Evolutionary conservation across 345 rosid genomes (phyloP), one percentile per base, ranked within the genome.

Genomic region (Garcia nutans): DNA sequence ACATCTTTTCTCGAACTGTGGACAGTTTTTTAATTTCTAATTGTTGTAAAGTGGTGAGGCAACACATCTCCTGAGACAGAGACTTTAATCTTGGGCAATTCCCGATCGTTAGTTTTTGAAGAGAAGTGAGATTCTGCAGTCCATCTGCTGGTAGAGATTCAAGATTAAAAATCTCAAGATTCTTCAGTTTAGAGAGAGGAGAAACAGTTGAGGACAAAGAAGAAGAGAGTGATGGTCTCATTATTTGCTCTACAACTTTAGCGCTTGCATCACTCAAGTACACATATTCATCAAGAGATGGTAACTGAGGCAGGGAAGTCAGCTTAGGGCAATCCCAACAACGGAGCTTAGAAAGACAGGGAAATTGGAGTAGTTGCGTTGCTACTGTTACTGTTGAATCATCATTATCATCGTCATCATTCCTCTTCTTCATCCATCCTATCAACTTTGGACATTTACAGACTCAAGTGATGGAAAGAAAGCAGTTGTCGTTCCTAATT

Each of bases 241-340:
- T 28, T 11, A 26, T 65, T n/a, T n/a, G 76, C 12, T 44, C 31
- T 11, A 77, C 44, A 44, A 17, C 20, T 12, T 12, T 6, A 12
- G 19, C 20, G 17, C 67, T 63, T 24, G 0, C 15, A 0, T 9
- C 1, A 0, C 9, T 0, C 41, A 65, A 15, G 8, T 0, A 0
- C 3, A 72, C 24, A 10, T 2, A 1, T 10, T 28, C 75, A 50
- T 74, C 77, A 10, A 79, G 42, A 28, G 62, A 26, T 45, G 72
- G 82, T 70, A 77, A 71, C 7, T 15, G 17, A 8, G 79, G 82
- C 47, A 79, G 42, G 6, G 28, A 70, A 13, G 44, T 65, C 24
- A 79, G 52, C 0, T 64, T 65, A 1, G 52, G 78, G 31, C 75
- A 79, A 1, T 0, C 0, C 6, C 0, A 0, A 1, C 0, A 0